Evolutionary conservation across 768 basidiomycete species (phyloP).

Genomic region (Pleurotus sapidus): DNA sequence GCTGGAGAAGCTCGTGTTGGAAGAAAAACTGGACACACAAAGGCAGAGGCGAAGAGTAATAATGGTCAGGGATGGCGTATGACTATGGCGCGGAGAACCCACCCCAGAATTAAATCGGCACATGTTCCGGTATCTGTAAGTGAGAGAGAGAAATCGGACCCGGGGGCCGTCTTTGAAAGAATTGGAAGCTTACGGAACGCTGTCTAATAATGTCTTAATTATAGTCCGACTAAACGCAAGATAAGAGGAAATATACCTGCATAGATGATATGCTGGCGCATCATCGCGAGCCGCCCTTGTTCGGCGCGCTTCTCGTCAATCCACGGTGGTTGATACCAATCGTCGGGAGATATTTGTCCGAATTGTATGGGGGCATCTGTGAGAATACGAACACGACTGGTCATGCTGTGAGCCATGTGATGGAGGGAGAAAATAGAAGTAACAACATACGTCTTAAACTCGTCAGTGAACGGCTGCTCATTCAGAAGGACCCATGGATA

Average conservation of each 20-base stretch:
- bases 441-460: slow-evolving; percentile 62
- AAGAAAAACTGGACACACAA: slow-evolving; percentile 59
- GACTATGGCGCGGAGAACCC: slow-evolving; percentile 10
- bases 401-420: background rate
- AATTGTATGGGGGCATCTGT: slow-evolving; percentile 31
- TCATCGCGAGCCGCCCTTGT: slow-evolving; percentile 27
- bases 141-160: slow-evolving; percentile 14
- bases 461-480: slow-evolving; percentile 73
- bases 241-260: slow-evolving; percentile 26
- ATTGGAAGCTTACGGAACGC: slow-evolving; percentile 23
- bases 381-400: slow-evolving; percentile 21
- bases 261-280: slow-evolving; percentile 34
- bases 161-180: background rate
- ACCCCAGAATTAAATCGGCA: slow-evolving; percentile 74
- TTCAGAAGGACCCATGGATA: slow-evolving; percentile 93
- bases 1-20: slow-evolving; percentile 60
- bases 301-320: slow-evolving; percentile 66
- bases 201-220: slow-evolving; percentile 11
- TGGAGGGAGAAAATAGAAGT: background rate
- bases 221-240: slow-evolving; percentile 4
- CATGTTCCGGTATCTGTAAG: slow-evolving; percentile 68
- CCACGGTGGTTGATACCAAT: slow-evolving; percentile 74
- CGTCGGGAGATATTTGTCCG: slow-evolving; percentile 53
- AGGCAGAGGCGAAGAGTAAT: slow-evolving; percentile 24
- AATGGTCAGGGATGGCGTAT: background rate